phyloP scores from a whole-genome alignment of 2,329 filamentous ascomycete species.

The Claviceps capensis region DNA sequence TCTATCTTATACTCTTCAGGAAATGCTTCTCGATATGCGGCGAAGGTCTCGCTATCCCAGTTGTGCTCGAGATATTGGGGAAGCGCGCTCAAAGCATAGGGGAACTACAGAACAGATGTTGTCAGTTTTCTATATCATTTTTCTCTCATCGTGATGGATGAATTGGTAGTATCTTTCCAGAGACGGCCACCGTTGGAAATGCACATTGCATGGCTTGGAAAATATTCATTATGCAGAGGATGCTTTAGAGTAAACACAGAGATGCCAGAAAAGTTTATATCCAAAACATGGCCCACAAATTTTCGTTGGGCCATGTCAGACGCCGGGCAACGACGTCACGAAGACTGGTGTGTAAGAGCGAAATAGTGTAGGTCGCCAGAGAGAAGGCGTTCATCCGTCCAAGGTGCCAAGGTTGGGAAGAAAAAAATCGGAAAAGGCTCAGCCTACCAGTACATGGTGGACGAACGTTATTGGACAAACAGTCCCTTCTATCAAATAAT shows the following conservation, averaged over 20 bases:
- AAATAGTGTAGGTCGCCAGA: background rate
- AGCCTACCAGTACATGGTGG: slow-evolving; percentile 66
- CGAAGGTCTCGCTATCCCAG: slow-evolving; percentile 54
- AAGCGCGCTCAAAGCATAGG: slow-evolving; percentile 57
- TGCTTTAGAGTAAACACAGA: background rate
- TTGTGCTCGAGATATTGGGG: slow-evolving; percentile 47
- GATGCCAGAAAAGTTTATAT: background rate
- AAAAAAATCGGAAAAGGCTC: slow-evolving; percentile 1
- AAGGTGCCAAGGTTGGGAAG: too few relatives aligned
- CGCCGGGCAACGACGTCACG: background rate
- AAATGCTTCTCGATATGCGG: slow-evolving; percentile 56
- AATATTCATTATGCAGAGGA: background rate
- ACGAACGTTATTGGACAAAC: slow-evolving; percentile 76
- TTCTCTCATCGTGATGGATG: background rate
- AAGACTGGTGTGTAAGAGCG: background rate
- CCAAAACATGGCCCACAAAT: background rate
- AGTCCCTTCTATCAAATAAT: slow-evolving; percentile 50
- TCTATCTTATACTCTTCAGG: slow-evolving; percentile 48
- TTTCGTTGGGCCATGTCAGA: background rate
- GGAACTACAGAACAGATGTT: slow-evolving; percentile 41
- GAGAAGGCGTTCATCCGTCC: background rate
- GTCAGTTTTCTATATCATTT: background rate
- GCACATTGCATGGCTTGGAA: background rate
- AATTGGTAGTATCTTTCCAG: background rate
- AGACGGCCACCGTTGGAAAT: background rate